Evolutionary conservation across 2,329 filamentous ascomycete species (phyloP).

Genomic region (Fusarium xylarioides): DNA sequence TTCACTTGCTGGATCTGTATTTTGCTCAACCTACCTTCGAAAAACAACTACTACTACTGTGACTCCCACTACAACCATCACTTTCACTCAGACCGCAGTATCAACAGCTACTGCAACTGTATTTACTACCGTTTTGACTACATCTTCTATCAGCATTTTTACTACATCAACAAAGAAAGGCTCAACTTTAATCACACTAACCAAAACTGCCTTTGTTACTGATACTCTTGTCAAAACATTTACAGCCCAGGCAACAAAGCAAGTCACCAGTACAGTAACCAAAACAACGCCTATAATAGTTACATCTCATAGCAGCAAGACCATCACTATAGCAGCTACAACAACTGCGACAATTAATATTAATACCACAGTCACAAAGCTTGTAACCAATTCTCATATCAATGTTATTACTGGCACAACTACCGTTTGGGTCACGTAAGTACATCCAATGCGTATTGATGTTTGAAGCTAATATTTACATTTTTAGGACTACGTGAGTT

Average conservation of each 20-base stretch:
- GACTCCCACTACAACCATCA: not conserved
- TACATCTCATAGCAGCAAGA: not conserved
- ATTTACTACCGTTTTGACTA: not conserved
- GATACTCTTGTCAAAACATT: not conserved
- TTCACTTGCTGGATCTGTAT: not conserved
- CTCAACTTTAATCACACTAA: not conserved
- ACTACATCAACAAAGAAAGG: not conserved
- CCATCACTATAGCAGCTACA: not conserved
- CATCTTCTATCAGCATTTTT: not conserved
- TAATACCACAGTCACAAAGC: not conserved
- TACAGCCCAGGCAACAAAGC: not conserved
- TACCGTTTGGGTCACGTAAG: not conserved
- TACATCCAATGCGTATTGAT: not conserved
- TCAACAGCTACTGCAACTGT: not conserved
- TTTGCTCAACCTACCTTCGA: not conserved
- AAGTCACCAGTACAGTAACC: not conserved
- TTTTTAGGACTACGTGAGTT: not conserved
- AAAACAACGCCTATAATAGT: not conserved
- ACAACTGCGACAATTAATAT: not conserved
- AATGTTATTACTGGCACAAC: not conserved
- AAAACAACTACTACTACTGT: not conserved
- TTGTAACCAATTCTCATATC: not conserved
- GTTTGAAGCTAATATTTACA: not conserved
- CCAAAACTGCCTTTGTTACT: not conserved
- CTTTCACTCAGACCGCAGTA: not conserved